phyloP scores from a whole-genome alignment of 148 eudicot genomes.

The Polygonum maritimum region DNA sequence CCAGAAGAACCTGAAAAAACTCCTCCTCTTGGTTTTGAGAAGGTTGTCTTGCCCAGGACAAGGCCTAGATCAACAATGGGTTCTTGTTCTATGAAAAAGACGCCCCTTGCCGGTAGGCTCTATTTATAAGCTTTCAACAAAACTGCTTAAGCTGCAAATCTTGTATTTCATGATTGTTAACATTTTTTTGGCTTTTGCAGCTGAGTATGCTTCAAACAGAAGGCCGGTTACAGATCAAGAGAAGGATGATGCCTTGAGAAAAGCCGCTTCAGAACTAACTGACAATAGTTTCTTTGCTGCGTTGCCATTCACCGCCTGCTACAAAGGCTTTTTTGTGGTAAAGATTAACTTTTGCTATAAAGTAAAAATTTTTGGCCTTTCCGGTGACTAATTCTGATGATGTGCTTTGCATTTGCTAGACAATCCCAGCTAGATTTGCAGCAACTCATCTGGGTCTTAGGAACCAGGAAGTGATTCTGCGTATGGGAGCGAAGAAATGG shows the following conservation, averaged over 20 bases:
- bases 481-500: constrained; percentile 16
- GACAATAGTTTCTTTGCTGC: neutral
- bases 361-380: neutral
- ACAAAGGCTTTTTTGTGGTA: neutral
- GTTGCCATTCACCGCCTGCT: neutral
- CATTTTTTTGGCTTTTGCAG: neutral
- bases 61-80: neutral
- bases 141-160: too few relatives aligned
- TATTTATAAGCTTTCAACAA: too few relatives aligned
- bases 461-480: constrained; percentile 15
- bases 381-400: neutral
- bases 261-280: neutral
- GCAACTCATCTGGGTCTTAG: neutral
- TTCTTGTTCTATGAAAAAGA: neutral
- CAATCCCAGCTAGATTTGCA: constrained; percentile 13
- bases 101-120: neutral
- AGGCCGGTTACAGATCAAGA: neutral
- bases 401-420: neutral
- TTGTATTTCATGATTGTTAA: too few relatives aligned
- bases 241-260: neutral
- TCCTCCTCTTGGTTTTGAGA: neutral
- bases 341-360: neutral
- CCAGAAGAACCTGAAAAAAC: neutral
- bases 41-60: neutral
- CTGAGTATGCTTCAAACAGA: neutral